Conservation (phyloP, 163 green algal genomes). For the Chlamydomonas reinhardtii region DNA sequence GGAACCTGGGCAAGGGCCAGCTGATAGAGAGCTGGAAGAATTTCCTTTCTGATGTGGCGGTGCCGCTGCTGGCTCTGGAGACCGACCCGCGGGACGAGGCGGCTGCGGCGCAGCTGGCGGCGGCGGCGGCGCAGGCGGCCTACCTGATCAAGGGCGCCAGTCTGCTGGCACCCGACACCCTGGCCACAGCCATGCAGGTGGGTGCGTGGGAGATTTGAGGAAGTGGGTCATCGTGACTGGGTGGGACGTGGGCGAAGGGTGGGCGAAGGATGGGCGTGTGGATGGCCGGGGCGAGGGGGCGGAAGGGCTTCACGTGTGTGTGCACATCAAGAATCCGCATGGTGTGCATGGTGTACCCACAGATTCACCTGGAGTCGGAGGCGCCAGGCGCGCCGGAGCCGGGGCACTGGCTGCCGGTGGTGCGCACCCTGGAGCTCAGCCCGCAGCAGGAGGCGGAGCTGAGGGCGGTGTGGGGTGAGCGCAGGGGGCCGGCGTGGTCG, state of each 20-base stretch:
- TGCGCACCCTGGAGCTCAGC: not conserved
- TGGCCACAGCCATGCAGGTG: conserved; percentile 17
- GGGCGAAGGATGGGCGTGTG: too few species aligned
- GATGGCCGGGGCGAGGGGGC: too few species aligned
- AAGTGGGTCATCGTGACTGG: too few species aligned
- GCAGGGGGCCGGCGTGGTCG: too few species aligned
- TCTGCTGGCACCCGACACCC: conserved; percentile 23
- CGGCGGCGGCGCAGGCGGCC: not conserved
- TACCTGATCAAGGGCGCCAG: conserved; percentile 12
- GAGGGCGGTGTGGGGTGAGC: not conserved
- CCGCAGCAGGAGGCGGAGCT: not conserved
- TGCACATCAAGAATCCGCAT: too few species aligned
- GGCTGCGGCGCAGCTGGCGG: not conserved
- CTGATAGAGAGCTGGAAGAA: conserved; percentile 45
- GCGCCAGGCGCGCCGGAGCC: not conserved
- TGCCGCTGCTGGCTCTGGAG: conserved; percentile 39
- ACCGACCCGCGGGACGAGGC: conserved; percentile 26
- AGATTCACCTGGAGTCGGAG: not conserved
- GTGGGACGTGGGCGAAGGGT: too few species aligned
- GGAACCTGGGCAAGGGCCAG: conserved; percentile 1
- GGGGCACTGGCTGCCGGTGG: not conserved
- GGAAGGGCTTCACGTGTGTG: too few species aligned
- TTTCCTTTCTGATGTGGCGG: conserved; percentile 20
- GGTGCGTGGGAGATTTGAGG: not conserved
- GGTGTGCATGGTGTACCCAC: too few species aligned